A percentile compares a stretch with the other conserved stretches of the same genome.
phyloP scores from a whole-genome alignment of 805 yeast species.

The Spathaspora passalidarum region DNA sequence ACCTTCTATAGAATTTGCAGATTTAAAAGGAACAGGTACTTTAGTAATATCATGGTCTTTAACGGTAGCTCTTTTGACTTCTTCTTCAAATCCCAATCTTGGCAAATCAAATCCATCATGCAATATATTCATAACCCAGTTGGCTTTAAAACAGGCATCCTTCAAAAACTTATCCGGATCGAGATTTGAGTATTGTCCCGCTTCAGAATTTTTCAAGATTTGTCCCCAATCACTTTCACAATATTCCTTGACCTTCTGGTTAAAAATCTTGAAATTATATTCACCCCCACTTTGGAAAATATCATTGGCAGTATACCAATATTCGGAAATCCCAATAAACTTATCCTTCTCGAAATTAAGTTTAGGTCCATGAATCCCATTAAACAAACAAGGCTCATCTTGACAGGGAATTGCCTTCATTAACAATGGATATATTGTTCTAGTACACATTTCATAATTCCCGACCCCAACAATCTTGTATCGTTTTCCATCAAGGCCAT shows the following conservation, averaged over 20 bases:
- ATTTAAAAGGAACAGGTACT: constrained; percentile 65
- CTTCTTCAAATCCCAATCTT: constrained; percentile 47
- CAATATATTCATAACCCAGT: constrained; percentile 86
- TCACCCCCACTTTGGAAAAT: constrained; percentile 86
- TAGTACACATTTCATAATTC: constrained; percentile 68
- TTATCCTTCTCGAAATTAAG: constrained; percentile 76
- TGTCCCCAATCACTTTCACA: constrained; percentile 75
- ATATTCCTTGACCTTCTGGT: constrained; percentile 60
- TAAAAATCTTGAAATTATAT: constrained; percentile 71
- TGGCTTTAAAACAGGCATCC: constrained; percentile 89
- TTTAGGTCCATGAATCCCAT: constrained; percentile 92
- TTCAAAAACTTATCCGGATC: constrained; percentile 49
- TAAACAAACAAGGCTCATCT: constrained; percentile 88
- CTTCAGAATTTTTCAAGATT: constrained; percentile 45
- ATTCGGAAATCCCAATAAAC: constrained; percentile 92
- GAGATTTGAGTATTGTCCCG: constrained; percentile 59
- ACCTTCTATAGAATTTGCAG: constrained; percentile 77
- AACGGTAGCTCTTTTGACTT: constrained; percentile 13
- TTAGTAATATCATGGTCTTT: constrained; percentile 17
- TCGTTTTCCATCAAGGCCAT: constrained; percentile 42
- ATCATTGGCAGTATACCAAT: constrained; percentile 96
- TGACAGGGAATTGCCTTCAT: constrained; percentile 77
- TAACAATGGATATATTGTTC: constrained; percentile 70
- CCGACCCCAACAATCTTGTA: constrained; percentile 74
- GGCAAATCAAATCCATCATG: constrained; percentile 95